phyloP scores from a whole-genome alignment of 352 stramenopile genomes.

The Pythium dissimile region DNA sequence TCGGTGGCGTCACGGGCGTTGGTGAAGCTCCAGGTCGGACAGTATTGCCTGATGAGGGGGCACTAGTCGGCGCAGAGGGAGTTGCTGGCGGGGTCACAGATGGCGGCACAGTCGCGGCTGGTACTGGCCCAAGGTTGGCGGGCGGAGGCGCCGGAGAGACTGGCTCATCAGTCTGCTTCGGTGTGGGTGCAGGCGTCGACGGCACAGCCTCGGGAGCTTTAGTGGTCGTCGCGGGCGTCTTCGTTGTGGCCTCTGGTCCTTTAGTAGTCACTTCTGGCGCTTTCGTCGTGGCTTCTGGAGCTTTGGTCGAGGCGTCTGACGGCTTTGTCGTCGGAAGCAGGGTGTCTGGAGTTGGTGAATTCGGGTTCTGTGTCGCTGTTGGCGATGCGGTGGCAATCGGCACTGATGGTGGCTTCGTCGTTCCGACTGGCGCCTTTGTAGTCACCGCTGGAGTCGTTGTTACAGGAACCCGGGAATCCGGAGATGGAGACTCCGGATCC shows the following conservation, averaged over 20 bases:
- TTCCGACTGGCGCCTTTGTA: not conserved
- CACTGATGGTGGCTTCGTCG: conserved; percentile 5
- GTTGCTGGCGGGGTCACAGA: not conserved
- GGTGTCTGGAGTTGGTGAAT: not conserved
- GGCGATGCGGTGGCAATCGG: not conserved
- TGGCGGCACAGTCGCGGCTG: not conserved
- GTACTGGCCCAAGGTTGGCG: not conserved
- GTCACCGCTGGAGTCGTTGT: not conserved
- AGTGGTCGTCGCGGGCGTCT: not conserved
- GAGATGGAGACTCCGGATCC: not conserved
- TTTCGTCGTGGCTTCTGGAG: not conserved
- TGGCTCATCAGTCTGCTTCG: too few relatives aligned
- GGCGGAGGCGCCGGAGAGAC: conserved; percentile 13
- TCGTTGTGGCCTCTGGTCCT: not conserved
- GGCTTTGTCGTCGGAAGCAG: not conserved
- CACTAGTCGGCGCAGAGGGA: not conserved
- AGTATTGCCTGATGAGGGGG: not conserved
- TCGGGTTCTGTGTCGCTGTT: not conserved
- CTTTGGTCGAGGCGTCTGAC: too few relatives aligned
- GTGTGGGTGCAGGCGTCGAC: not conserved
- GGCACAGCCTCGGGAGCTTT: not conserved
- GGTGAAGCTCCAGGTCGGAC: not conserved
- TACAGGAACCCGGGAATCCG: not conserved
- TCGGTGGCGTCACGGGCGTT: not conserved
- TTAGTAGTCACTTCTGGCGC: not conserved